phyloP scores from a whole-genome alignment of 139 green algal genomes.

The Deuterostichococcus epilithicus region DNA sequence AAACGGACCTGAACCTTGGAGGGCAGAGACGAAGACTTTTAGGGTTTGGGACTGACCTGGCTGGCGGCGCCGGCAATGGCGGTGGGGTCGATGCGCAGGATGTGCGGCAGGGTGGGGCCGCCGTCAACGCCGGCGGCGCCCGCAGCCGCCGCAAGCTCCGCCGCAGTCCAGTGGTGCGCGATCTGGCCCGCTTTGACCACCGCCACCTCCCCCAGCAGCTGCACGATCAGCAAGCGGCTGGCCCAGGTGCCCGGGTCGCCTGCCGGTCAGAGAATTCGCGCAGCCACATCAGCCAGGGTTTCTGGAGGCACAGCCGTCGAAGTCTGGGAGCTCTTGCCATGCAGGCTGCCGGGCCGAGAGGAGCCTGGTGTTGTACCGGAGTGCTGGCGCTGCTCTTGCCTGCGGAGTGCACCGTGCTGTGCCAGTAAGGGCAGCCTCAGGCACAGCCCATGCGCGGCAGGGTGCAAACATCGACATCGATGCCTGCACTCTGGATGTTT shows the following conservation, averaged over 20 bases:
- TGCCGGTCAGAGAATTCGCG: too few relatives aligned
- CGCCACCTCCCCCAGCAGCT: slow-evolving; percentile 25
- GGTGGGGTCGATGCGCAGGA: not conserved
- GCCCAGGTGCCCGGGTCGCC: slow-evolving; percentile 21
- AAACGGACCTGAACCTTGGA: not conserved
- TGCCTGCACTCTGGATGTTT: too few relatives aligned
- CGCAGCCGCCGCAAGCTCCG: not conserved
- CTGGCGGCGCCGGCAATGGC: not conserved
- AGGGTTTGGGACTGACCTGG: not conserved
- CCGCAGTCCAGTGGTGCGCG: slow-evolving; percentile 14
- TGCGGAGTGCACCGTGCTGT: too few relatives aligned
- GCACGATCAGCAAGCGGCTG: slow-evolving; percentile 31
- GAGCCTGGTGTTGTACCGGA: too few relatives aligned
- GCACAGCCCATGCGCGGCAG: too few relatives aligned
- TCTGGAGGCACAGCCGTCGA: too few relatives aligned
- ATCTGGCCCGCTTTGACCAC: slow-evolving; percentile 30
- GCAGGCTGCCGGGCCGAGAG: too few relatives aligned
- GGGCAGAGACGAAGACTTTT: not conserved
- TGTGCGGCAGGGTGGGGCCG: not conserved
- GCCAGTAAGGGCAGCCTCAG: too few relatives aligned
- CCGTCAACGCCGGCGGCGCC: not conserved
- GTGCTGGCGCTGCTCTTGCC: too few relatives aligned
- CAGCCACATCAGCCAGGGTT: too few relatives aligned
- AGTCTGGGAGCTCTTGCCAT: too few relatives aligned
- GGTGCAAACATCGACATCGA: too few relatives aligned